Base-by-base conservation (phyloP, 306 rosid genomes). In the Cyclanthera cordifolia region DNA sequence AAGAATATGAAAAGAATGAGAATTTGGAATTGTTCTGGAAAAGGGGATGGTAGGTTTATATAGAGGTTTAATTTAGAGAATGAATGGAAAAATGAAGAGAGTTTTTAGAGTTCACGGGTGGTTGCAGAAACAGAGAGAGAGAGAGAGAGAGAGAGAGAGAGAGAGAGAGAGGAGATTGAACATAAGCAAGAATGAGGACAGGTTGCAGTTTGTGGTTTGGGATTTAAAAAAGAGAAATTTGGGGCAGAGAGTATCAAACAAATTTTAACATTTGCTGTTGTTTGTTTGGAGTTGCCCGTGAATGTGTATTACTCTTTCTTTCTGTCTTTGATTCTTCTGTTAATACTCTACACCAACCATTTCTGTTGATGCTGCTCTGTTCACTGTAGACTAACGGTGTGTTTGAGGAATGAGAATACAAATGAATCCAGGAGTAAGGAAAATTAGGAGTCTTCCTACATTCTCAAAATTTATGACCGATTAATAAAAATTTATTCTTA, bases 81-180 rank as follows among this genome's bases (percentile, higher is more conserved):
- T 73, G 67, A 80, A 70, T 37, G 82, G 17, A 46, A 72, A 65
- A 71, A 49, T 0, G 46, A 65, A 76, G 75, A 30, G 25, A 8
- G 30, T 25, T 66, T 13, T 37, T 37, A 76, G 75, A 79, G 85
- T 82, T 93, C 98, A 93, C 96, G 96, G 98, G 93, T 82, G 82
- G n/a, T n/a, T n/a, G n/a, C n/a, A 32, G 53, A 80, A 73, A 68
- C 74, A 20, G 74, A 24, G 30, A 77, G 79, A 73, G 79, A 76
- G 75, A 32, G 53, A 79, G 74, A 32, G 53, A 80, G 74, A 68
- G 73, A 20, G 74, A 24, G 30, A 77, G 79, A 73, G 79, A 76
- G 75, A 32, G 53, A 79, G 74, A 68, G 5, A 37, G 11, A 37
- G n/a, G n/a, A n/a, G n/a, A n/a, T n/a, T n/a, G n/a, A n/a, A n/a